Conservation (phyloP, 192 early-diverging fungal genomes). For the Podila clonocystis region DNA sequence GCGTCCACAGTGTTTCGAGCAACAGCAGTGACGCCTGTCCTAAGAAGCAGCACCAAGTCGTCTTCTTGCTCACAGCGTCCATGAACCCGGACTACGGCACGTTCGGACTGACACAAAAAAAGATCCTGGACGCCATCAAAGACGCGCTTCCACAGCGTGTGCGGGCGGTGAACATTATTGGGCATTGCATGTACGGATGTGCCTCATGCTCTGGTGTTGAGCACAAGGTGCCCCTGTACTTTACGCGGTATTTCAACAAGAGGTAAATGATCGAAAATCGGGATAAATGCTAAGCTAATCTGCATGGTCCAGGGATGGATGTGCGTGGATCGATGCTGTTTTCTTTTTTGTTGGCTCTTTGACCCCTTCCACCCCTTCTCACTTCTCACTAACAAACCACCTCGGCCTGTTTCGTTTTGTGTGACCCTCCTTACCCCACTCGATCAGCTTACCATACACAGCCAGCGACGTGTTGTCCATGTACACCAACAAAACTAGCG, state of each 20-base stretch:
- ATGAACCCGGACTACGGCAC: slow-evolving; percentile 47
- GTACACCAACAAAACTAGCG: neutral
- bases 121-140: slow-evolving; percentile 30
- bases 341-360: too few species aligned
- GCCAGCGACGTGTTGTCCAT: slow-evolving; percentile 21
- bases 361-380: too few species aligned
- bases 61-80: slow-evolving; percentile 46
- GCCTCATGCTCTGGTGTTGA: slow-evolving; percentile 44
- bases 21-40: neutral
- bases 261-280: slow-evolving; percentile 6
- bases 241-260: slow-evolving; percentile 50
- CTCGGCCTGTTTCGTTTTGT: too few species aligned
- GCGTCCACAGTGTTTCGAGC: slow-evolving; percentile 7
- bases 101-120: slow-evolving; percentile 33
- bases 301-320: too few species aligned
- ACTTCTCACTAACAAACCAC: too few species aligned
- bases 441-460: slow-evolving; percentile 44
- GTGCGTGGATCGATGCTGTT: too few species aligned
- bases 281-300: neutral
- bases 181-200: slow-evolving; percentile 52
- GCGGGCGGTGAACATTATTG: slow-evolving; percentile 35
- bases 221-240: slow-evolving; percentile 52
- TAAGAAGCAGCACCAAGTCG: slow-evolving; percentile 43
- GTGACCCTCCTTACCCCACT: too few species aligned
- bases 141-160: slow-evolving; percentile 41